Conservation (phyloP, 2,329 filamentous ascomycete species). For the Xylariaceae sp. region DNA sequence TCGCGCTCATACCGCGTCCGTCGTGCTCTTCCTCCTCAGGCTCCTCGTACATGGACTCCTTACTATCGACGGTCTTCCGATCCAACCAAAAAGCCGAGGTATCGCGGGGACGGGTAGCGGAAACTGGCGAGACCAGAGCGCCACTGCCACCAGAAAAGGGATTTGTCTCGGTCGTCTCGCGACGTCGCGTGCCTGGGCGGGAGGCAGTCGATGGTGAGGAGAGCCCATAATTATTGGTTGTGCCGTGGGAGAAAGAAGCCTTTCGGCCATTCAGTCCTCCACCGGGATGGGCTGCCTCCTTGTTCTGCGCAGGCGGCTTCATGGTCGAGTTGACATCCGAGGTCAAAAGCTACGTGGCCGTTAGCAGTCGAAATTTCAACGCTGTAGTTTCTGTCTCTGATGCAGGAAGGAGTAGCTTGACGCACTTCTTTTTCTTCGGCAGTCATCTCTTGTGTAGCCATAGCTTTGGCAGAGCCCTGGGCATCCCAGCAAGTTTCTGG, state of each 20-base stretch:
- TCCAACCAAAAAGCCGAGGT: slow-evolving; percentile 59
- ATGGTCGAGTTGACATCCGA: slow-evolving; percentile 90
- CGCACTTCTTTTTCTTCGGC: slow-evolving; percentile 59
- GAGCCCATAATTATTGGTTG: slow-evolving; percentile 62
- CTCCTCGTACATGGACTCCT: slow-evolving; percentile 52
- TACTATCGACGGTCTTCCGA: slow-evolving; percentile 53
- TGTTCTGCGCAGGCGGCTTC: slow-evolving; percentile 79
- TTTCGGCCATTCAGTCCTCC: slow-evolving; percentile 69
- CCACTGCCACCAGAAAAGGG: slow-evolving; percentile 48
- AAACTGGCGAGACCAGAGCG: slow-evolving; percentile 59
- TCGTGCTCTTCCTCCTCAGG: slow-evolving; percentile 46
- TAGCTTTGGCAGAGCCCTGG: slow-evolving; percentile 65
- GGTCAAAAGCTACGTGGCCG: slow-evolving; percentile 63
- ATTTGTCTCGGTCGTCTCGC: slow-evolving; percentile 75
- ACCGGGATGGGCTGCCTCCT: slow-evolving; percentile 56
- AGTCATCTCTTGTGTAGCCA: slow-evolving; percentile 70
- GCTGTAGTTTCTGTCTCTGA: background rate
- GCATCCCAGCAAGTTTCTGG: slow-evolving; percentile 92
- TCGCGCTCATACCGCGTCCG: slow-evolving; percentile 30
- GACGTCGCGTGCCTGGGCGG: slow-evolving; percentile 73
- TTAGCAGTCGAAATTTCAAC: slow-evolving; percentile 24
- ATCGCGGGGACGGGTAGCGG: slow-evolving; percentile 56
- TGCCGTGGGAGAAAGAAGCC: slow-evolving; percentile 73
- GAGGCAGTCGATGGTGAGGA: slow-evolving; percentile 69
- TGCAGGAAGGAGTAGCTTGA: slow-evolving; percentile 13